A percentile compares a stretch with the other conserved stretches of the same genome.
Evolutionary conservation across 768 basidiomycete genomes (phyloP).

Genomic region (Obba rivulosa): DNA sequence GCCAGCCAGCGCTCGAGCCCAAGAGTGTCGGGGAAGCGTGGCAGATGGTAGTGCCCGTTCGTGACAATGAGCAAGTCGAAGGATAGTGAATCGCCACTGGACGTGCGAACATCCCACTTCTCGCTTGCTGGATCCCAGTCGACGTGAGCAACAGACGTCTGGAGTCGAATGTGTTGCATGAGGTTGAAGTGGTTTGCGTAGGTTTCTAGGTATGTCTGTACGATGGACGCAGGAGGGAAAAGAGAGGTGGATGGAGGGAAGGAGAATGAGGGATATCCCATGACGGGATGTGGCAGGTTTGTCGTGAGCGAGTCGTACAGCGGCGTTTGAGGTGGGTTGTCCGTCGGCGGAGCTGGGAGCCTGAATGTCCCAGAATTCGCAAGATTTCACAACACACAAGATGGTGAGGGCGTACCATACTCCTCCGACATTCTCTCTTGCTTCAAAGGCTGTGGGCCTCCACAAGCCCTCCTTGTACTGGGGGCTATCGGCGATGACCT

Average conservation of each 20-base stretch:
- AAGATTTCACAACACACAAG: background rate
- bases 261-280: slow-evolving; percentile 58
- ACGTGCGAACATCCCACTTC: slow-evolving; percentile 43
- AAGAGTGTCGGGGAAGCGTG: slow-evolving; percentile 54
- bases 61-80: slow-evolving; percentile 71
- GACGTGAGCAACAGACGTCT: slow-evolving; percentile 47
- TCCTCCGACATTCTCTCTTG: slow-evolving; percentile 63
- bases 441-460: slow-evolving; percentile 60
- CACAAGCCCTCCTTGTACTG: slow-evolving; percentile 57
- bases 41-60: slow-evolving; percentile 69
- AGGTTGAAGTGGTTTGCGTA: slow-evolving; percentile 65
- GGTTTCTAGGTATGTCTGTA: slow-evolving; percentile 62
- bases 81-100: slow-evolving; percentile 24
- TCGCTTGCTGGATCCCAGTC: slow-evolving; percentile 28
- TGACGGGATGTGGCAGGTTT: slow-evolving; percentile 73
- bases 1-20: slow-evolving; percentile 58
- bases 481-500: slow-evolving; percentile 52
- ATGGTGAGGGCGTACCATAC: slow-evolving; percentile 55
- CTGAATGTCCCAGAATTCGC: slow-evolving; percentile 20
- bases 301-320: slow-evolving; percentile 80
- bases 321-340: slow-evolving; percentile 56
- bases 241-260: slow-evolving; percentile 72
- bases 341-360: slow-evolving; percentile 49
- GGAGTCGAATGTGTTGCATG: slow-evolving; percentile 53
- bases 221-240: slow-evolving; percentile 56